Base-by-base conservation (phyloP, 345 rosid genomes). In the Hibiscus trionum region DNA sequence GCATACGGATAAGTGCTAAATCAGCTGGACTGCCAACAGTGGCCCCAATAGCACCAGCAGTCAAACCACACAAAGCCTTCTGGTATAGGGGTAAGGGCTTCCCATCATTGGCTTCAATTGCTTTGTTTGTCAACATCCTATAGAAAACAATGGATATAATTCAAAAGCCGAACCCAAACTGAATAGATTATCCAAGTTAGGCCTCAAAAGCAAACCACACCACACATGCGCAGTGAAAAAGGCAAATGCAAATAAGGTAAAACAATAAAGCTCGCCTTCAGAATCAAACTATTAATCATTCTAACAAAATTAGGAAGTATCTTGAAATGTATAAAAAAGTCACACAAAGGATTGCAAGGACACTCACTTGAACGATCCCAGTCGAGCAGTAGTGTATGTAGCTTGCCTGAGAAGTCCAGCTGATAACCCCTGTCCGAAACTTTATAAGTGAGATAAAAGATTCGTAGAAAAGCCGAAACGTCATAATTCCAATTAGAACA, bases 351-450 rank as follows among this genome's bases (percentile, higher is more conserved):
- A 50, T 50, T 50, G 17, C 55, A 50, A 6, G 0, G 26, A 2
- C 24, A 55, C 58, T 55, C 58, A 55, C 58, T 55, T 55, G 58
- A 55, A 55, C 17, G 58, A 55, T 55, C 58, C 58, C 56, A 55
- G 58, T 17, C 58, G 58, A 7, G 58, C 58, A n/a, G 58, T 55
- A 55, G 58, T 17, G 58, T 55, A 55, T 55, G 58, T 55, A 17
- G 58, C 58, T 55, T 55, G 58, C 58, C 58, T 55, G 58, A 55
- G 58, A 17, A 55, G 58, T 55, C 58, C 58, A 17, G 58, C 58
- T 7, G 58, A 55, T 55, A 55, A 9, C 26, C 58, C 58, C 58
- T 55, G 58, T 55, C 3, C 2, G 42, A 56, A 69, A 72, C 3
- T 58, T 5, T 8, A 21, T 0, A 68, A 35, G 4, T 68, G 33